phyloP scores from a whole-genome alignment of 148 eudicot species.

The Diospyros kaki region DNA sequence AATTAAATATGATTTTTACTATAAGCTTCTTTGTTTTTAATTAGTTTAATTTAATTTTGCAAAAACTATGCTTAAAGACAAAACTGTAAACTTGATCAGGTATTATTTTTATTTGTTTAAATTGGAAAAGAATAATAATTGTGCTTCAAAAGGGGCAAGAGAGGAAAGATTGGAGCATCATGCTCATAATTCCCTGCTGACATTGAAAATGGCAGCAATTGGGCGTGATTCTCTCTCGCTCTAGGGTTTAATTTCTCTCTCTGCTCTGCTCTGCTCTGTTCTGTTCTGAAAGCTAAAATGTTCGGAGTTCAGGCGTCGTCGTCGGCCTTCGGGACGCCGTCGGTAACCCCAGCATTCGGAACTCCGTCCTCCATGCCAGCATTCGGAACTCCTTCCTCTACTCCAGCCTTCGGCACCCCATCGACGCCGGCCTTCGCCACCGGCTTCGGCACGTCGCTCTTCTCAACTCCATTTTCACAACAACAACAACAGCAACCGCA shows the following conservation, averaged over 20 bases:
- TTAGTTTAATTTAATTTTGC: too few relatives aligned
- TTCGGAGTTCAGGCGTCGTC: conserved; percentile 47
- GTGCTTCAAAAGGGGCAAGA: too few relatives aligned
- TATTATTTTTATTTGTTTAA: background rate
- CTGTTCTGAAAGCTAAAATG: conserved; percentile 20
- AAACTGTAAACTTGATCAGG: too few relatives aligned
- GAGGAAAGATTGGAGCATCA: too few relatives aligned
- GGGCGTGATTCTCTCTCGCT: background rate
- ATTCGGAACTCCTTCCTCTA: conserved; percentile 42
- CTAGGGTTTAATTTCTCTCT: background rate
- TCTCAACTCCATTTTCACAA: conserved; percentile 51
- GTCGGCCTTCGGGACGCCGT: conserved; percentile 43
- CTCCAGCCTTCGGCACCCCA: conserved; percentile 59
- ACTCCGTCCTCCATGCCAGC: conserved; percentile 25
- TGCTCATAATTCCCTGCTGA: too few relatives aligned
- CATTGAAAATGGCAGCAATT: conserved; percentile 17
- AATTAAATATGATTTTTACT: too few relatives aligned
- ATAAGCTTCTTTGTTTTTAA: too few relatives aligned
- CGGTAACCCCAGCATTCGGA: conserved; percentile 27
- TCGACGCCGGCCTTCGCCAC: conserved; percentile 36
- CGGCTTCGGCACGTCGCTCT: conserved; percentile 43
- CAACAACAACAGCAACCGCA: conserved; percentile 35
- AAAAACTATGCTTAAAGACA: too few relatives aligned
- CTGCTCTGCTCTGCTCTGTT: background rate
- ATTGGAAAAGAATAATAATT: background rate